A percentile compares a stretch with the other conserved stretches of the same genome.
phyloP scores from a whole-genome alignment of 2,329 filamentous ascomycete species.

The Aureobasidium sp. region DNA sequence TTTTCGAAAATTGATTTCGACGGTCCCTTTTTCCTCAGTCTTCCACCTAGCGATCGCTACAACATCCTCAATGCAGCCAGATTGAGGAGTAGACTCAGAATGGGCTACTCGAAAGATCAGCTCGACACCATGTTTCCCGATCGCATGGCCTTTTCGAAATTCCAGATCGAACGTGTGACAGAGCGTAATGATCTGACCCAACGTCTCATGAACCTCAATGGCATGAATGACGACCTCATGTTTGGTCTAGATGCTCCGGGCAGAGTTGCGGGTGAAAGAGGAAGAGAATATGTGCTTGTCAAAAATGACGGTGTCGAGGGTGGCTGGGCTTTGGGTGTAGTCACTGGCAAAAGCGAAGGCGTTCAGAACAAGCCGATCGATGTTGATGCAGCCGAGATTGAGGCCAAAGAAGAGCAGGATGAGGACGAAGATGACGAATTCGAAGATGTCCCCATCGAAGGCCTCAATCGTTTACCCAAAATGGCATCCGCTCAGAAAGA shows the following conservation, averaged over 20 bases:
- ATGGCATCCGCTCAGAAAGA: constrained; percentile 27
- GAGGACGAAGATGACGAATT: constrained; percentile 69
- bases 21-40: constrained; percentile 85
- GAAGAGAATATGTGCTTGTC: constrained; percentile 89
- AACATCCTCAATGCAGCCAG: constrained; percentile 95
- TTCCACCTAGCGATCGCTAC: constrained; percentile 86
- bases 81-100: constrained; percentile 76
- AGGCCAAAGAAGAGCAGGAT: constrained; percentile 46
- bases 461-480: constrained; percentile 75
- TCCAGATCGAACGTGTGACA: constrained; percentile 89
- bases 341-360: constrained; percentile 73
- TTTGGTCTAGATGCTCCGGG: constrained; percentile 54
- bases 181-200: constrained; percentile 95
- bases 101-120: constrained; percentile 96
- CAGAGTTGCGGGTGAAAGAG: constrained; percentile 75
- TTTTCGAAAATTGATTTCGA: constrained; percentile 99
- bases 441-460: constrained; percentile 88
- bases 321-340: constrained; percentile 91
- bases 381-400: constrained; percentile 59
- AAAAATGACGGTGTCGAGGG: constrained; percentile 94
- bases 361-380: constrained; percentile 85
- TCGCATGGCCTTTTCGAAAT: constrained; percentile 91
- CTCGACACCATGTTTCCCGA: constrained; percentile 95
- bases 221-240: constrained; percentile 73
- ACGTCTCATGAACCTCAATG: constrained; percentile 86